phyloP scores from a whole-genome alignment of 345 rosid genomes.

The Eucalyptus paniculata region DNA sequence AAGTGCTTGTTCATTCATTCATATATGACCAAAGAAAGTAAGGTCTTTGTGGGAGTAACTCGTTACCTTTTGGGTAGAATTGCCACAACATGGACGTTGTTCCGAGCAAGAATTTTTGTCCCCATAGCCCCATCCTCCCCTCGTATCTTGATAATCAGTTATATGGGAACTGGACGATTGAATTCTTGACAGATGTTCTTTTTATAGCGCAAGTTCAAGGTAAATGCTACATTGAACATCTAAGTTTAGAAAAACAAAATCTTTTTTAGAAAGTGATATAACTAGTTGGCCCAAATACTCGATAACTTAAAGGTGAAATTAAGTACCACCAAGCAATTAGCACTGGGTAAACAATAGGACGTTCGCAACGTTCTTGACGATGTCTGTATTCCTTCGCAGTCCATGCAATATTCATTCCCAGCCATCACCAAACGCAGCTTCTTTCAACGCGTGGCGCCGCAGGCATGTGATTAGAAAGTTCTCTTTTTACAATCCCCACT shows the following conservation, averaged over 20 bases:
- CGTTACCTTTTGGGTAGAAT: neutral
- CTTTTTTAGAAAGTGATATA: neutral
- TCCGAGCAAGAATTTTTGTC: neutral
- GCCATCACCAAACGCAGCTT: neutral
- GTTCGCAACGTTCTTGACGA: neutral
- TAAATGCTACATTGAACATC: neutral
- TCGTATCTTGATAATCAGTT: neutral
- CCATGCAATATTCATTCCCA: neutral
- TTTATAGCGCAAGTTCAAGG: neutral
- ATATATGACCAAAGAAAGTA: neutral
- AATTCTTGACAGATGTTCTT: neutral
- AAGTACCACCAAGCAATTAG: neutral
- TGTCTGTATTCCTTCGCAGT: neutral
- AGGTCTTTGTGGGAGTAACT: neutral
- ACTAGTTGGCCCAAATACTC: neutral
- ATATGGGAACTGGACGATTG: neutral
- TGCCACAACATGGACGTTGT: neutral
- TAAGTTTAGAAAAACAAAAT: neutral
- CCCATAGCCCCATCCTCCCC: neutral
- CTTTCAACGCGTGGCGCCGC: neutral
- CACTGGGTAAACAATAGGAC: neutral
- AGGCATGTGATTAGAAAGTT: too few relatives aligned
- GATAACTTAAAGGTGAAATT: neutral
- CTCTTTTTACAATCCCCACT: neutral
- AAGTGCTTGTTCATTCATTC: neutral